Conservation (phyloP, 441 rosid genomes). For the Flueggea neowawraea region DNA sequence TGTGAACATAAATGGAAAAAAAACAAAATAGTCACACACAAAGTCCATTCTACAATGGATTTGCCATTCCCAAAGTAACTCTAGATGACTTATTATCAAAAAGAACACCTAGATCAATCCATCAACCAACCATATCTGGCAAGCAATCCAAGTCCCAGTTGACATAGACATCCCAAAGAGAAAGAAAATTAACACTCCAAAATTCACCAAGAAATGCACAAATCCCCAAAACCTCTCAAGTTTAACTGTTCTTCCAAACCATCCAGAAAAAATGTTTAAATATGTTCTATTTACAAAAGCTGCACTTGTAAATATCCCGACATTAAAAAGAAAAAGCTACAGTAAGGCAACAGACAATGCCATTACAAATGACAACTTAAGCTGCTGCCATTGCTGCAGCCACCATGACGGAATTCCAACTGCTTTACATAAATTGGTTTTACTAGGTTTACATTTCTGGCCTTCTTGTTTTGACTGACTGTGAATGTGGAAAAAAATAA, state of each 20-base stretch:
- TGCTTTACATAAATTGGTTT: conserved; percentile 48
- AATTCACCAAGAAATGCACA: conserved; percentile 20
- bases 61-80: conserved; percentile 8
- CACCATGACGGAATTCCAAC: conserved; percentile 41
- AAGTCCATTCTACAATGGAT: conserved; percentile 13
- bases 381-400: conserved; percentile 51
- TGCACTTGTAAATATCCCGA: conserved; percentile 38
- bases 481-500: conserved; percentile 41
- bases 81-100: conserved; percentile 7
- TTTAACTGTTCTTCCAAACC: conserved; percentile 36
- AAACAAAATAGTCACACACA: conserved; percentile 10
- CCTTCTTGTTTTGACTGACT: conserved; percentile 60
- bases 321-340: conserved; percentile 34
- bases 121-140: conserved; percentile 22
- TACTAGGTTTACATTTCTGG: conserved; percentile 52
- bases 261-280: conserved; percentile 27
- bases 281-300: conserved; percentile 46
- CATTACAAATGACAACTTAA: conserved; percentile 35
- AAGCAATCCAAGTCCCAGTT: conserved; percentile 29
- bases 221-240: conserved; percentile 30
- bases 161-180: conserved; percentile 33
- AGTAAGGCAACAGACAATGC: conserved; percentile 51
- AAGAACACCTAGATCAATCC: conserved; percentile 15
- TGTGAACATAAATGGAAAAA: conserved; percentile 4
- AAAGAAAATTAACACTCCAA: conserved; percentile 20